These are phyloP conservation scores for Aureobasidium sp. DNA, from an alignment of 2,329 filamentous ascomycete genomes.

Conservation along the genomic window DNA sequence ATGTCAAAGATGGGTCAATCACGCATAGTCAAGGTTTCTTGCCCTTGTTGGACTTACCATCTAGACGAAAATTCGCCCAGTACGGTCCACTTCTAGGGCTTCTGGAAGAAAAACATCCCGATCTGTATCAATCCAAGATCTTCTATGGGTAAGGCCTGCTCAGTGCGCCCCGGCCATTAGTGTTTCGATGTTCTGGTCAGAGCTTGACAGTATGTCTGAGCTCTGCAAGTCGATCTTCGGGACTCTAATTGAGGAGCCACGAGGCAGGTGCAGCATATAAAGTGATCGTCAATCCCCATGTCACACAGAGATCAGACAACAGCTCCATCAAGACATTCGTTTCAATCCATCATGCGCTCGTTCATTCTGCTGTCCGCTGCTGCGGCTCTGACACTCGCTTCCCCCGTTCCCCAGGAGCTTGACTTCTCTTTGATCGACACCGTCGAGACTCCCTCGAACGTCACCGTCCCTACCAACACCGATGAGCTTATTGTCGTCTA, in stretches of 20 bases:
- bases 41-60: not conserved
- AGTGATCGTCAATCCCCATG: not conserved
- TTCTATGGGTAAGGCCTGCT: not conserved
- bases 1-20: not conserved
- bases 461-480: conserved; percentile 12
- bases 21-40: not conserved
- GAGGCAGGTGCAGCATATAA: conserved; percentile 7
- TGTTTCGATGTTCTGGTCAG: not conserved
- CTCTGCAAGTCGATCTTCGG: not conserved
- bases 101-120: not conserved
- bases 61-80: not conserved
- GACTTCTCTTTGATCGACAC: conserved; percentile 17
- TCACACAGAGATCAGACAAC: conserved; percentile 2
- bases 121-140: not conserved
- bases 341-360: conserved; percentile 11
- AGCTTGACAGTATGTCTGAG: not conserved
- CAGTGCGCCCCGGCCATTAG: not conserved
- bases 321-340: conserved; percentile 6
- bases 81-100: conserved; percentile 6
- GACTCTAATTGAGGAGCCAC: not conserved
- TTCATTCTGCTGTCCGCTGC: conserved; percentile 8
- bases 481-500: conserved; percentile 15
- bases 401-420: conserved; percentile 17
- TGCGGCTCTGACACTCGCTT: conserved; percentile 10
- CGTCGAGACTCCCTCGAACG: conserved; percentile 12